These are phyloP conservation scores for Cucumis variabilis DNA, from an alignment of 331 rosid species.

Conservation along the genomic window DNA sequence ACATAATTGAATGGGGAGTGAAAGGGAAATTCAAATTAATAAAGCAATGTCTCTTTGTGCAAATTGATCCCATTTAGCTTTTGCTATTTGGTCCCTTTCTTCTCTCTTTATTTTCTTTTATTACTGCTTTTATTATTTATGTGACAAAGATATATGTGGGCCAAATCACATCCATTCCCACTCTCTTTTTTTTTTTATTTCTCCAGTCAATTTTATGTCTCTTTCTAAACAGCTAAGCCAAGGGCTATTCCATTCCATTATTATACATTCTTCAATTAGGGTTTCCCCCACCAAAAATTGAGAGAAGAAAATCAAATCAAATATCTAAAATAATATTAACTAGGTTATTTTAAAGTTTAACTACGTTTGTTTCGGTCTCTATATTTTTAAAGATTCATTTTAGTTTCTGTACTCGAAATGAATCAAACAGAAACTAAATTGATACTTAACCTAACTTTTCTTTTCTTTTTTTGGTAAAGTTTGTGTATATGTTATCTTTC, in stretches of 20 bases:
- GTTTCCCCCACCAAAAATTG: not conserved
- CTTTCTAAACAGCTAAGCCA: slow-evolving; percentile 26
- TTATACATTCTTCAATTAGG: not conserved
- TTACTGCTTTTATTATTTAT: not conserved
- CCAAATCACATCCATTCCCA: not conserved
- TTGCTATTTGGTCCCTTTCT: not conserved
- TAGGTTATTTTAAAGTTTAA: no score
- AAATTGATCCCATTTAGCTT: slow-evolving; percentile 1
- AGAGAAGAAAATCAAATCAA: no score
- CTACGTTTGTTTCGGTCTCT: no score
- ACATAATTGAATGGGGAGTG: slow-evolving; percentile 10
- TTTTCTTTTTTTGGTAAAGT: no score
- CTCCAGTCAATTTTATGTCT: slow-evolving; percentile 22
- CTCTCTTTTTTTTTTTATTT: not conserved
- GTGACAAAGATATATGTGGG: slow-evolving; percentile 19
- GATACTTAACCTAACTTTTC: no score
- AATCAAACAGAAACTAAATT: no score
- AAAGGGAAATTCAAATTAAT: not conserved
- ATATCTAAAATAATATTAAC: no score
- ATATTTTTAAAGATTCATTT: no score
- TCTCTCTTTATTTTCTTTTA: not conserved
- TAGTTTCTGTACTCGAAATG: no score
- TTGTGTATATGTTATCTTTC: no score
- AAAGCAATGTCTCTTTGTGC: slow-evolving; percentile 3
- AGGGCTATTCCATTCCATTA: not conserved